Evolutionary conservation across 768 basidiomycete genomes (phyloP).

Genomic region (Panus rudis): DNA sequence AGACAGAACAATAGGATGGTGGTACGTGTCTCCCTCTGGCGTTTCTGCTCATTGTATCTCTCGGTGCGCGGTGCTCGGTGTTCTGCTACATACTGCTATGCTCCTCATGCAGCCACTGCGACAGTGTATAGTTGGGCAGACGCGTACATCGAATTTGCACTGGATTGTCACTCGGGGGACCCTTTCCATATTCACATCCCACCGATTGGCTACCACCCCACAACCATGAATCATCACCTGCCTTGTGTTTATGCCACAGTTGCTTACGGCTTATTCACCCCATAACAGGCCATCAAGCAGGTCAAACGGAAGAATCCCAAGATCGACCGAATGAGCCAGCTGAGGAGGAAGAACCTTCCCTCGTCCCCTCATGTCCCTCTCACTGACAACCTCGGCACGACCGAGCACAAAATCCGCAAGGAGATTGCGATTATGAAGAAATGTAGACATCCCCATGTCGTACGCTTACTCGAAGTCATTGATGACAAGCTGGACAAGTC

Average conservation of each 20-base stretch:
- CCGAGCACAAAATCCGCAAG: conserved; percentile 78
- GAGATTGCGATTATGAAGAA: conserved; percentile 99
- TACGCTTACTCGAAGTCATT: conserved; percentile 87
- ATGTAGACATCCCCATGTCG: conserved; percentile 82
- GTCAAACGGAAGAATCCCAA: conserved; percentile 68
- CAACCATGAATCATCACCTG: not conserved
- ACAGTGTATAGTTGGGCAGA: too few relatives aligned
- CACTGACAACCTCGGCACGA: conserved; percentile 61
- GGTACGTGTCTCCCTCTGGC: conserved; percentile 39
- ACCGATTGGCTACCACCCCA: not conserved
- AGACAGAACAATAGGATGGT: conserved; percentile 31
- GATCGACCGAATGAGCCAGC: conserved; percentile 51
- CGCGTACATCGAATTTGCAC: too few relatives aligned
- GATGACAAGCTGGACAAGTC: conserved; percentile 84
- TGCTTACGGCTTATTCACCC: too few relatives aligned
- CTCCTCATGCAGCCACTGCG: too few relatives aligned
- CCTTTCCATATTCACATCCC: not conserved
- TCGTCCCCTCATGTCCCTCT: conserved; percentile 46
- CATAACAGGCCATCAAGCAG: conserved; percentile 81
- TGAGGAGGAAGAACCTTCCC: conserved; percentile 35
- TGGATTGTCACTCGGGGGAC: too few relatives aligned
- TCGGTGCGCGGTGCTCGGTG: not conserved
- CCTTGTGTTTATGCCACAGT: not conserved
- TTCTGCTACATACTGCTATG: not conserved
- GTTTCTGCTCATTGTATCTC: conserved; percentile 14